Percentiles rank a stretch among this genome's conserved stretches.
Conservation (phyloP, 768 basidiomycete species). For the Russula compacta region DNA sequence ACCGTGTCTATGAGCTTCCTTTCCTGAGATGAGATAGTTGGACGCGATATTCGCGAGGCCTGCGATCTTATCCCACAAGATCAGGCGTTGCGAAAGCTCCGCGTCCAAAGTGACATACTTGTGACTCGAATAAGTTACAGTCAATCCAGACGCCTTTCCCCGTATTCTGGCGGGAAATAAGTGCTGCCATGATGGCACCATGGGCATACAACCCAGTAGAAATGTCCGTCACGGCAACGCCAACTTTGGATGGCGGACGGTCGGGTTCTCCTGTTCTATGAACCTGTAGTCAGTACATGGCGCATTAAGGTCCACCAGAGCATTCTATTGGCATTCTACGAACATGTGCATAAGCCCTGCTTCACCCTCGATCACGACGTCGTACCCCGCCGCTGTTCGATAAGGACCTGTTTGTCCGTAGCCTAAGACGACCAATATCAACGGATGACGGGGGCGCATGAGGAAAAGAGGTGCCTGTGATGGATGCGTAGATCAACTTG, state of each 20-base stretch:
- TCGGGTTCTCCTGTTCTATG: conserved; percentile 79
- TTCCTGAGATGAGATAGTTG: conserved; percentile 81
- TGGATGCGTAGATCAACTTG: conserved; percentile 75
- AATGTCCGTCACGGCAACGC: conserved; percentile 87
- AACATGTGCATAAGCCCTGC: conserved; percentile 94
- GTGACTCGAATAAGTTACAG: conserved; percentile 86
- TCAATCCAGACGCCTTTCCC: conserved; percentile 89
- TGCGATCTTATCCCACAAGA: conserved; percentile 50
- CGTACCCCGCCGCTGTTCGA: conserved; percentile 75
- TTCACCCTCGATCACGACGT: conserved; percentile 56
- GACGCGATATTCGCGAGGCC: conserved; percentile 89
- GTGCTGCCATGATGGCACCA: conserved; percentile 85
- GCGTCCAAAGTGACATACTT: conserved; percentile 37
- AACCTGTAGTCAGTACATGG: conserved; percentile 13
- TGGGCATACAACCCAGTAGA: conserved; percentile 86
- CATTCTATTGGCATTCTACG: conserved; percentile 25
- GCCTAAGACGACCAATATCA: conserved; percentile 32
- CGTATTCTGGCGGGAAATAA: conserved; percentile 73
- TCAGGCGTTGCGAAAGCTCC: neutral
- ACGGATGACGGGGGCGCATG: neutral
- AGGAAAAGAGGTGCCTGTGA: conserved; percentile 52
- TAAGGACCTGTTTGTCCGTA: conserved; percentile 90
- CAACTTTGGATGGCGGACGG: conserved; percentile 86
- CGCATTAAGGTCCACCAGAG: neutral
- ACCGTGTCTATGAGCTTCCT: conserved; percentile 80